Evolutionary conservation across 345 rosid species (phyloP).

Genomic region (Boechera stricta): DNA sequence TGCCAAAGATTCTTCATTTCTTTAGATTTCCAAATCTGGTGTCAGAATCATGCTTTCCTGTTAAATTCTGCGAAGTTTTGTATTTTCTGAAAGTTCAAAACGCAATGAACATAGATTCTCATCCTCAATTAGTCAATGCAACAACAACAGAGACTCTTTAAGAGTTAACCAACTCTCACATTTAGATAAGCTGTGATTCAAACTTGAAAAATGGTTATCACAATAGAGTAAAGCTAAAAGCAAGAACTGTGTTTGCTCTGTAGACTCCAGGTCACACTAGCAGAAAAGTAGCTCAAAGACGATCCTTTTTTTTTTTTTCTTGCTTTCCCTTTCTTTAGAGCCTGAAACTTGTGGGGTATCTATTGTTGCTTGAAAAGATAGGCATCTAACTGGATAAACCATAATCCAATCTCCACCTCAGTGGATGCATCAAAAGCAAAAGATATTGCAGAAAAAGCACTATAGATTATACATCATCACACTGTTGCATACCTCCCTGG

Average conservation of each 20-base stretch:
- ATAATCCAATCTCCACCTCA: conserved; percentile 40
- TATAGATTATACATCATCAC: conserved; percentile 20
- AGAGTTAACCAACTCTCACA: conserved; percentile 14
- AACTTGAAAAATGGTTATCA: conserved; percentile 13
- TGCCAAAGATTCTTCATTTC: conserved; percentile 31
- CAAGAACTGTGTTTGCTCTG: conserved; percentile 26
- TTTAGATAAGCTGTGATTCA: neutral
- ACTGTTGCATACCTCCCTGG: conserved; percentile 24
- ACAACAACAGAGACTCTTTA: conserved; percentile 16
- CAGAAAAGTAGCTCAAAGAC: conserved; percentile 29
- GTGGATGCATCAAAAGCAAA: conserved; percentile 44
- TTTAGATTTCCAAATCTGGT: conserved; percentile 40
- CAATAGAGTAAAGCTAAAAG: conserved; percentile 36
- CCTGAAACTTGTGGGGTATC: conserved; percentile 46
- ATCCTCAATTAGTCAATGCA: conserved; percentile 18
- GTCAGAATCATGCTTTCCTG: conserved; percentile 35
- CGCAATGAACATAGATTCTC: conserved; percentile 20
- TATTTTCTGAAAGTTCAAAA: neutral
- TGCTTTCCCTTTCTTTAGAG: conserved; percentile 40
- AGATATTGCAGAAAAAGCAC: conserved; percentile 22
- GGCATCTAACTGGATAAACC: conserved; percentile 49
- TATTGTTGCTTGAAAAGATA: conserved; percentile 44
- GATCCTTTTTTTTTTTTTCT: conserved; percentile 1
- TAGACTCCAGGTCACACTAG: conserved; percentile 41
- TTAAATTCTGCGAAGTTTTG: neutral